Evolutionary conservation across 1,284 basidiomycete genomes (phyloP), one percentile per base, ranked within the genome.

Genomic region (Trametes polyzona): DNA sequence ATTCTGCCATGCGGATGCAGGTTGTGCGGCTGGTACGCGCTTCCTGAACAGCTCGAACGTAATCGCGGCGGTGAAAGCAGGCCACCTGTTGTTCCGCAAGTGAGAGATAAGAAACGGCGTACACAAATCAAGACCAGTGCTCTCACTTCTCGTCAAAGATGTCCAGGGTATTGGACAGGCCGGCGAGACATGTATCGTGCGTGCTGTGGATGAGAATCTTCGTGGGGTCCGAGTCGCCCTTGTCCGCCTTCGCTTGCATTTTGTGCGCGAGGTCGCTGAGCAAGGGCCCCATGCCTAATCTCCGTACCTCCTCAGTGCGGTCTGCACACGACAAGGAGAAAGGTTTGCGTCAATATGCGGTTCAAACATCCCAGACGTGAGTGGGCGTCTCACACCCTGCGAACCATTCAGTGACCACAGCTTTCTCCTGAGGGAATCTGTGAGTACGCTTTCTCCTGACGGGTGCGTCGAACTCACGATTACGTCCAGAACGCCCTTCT

Each of bases 391-490:
- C 69, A 72, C 70, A 73, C 64, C 70, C 70, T 69, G 83, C 78
- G 69, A 92, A 93, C 91, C 91, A 93, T 72, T 94, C 91, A 46
- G 79, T 81, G 26, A 88, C 81, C 8, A 92, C 83, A 17, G 90
- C 90, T 48, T 78, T 77, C 74, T 93, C 92, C 85, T 92, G 19
- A 14, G 12, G 9, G 21, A 4, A 48, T 23, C 47, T 41, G 19
- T 55, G 6, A 43, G n/a, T 11, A 2, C 4, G 23, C 21, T 16
- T 8, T 17, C 7, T 21, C 42, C 42, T 16, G 19, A 11, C 21
- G 17, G 17, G 1, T 1, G 10, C 2, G 2, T 33, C 29, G 63
- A 16, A 77, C 83, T 44, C 65, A 89, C 88, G 55, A 92, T 83
- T 27, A 80, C 65, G 53, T 82, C 80, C 10, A 86, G 70, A 8